Evolutionary conservation across 139 green algal species (phyloP).

Genomic region (Deuterostichococcus epilithicus): DNA sequence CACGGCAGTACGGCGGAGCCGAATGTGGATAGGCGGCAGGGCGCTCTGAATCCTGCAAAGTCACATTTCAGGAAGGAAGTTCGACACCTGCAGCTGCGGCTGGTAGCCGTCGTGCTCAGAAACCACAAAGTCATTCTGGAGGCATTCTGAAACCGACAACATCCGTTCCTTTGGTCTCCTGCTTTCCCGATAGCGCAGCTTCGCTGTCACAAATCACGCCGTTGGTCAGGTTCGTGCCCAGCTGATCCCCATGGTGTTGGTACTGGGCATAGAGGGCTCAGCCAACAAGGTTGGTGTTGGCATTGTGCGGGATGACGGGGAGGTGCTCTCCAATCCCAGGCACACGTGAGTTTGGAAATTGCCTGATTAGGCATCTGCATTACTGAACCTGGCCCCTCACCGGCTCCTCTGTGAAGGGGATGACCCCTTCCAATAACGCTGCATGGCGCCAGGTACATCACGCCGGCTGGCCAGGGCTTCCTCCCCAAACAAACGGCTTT

Average conservation of each 20-base stretch:
- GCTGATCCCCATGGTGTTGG: constrained; percentile 18
- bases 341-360: constrained; percentile 58
- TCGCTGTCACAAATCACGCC: no score
- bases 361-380: background rate
- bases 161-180: no score
- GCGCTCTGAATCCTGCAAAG: no score
- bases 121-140: no score
- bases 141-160: no score
- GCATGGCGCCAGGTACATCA: constrained; percentile 68
- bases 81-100: no score
- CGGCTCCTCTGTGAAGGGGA: background rate
- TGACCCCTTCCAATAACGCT: background rate
- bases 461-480: constrained; percentile 80
- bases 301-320: constrained; percentile 69
- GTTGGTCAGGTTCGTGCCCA: no score
- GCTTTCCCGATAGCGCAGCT: no score
- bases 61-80: no score
- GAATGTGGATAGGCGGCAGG: no score
- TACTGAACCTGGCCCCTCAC: background rate
- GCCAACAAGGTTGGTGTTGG: constrained; percentile 91
- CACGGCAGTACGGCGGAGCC: no score
- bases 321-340: constrained; percentile 76
- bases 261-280: constrained; percentile 79
- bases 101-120: no score
- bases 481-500: constrained; percentile 78